Percentiles rank a stretch among this genome's conserved stretches.
Conservation (phyloP, 75 land plant genomes). For the Cunninghamia lanceolata region DNA sequence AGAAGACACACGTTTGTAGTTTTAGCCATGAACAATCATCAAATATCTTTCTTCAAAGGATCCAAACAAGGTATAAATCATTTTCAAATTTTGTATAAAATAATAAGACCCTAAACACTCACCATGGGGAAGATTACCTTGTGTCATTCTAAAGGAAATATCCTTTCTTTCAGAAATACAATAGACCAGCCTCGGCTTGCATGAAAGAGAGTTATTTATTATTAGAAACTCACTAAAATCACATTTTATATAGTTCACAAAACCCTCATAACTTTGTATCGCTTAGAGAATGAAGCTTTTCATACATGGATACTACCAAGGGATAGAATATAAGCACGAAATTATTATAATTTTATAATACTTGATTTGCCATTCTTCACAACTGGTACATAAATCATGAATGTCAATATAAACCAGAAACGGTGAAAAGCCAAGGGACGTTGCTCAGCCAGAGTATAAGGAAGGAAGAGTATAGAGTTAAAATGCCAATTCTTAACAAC, state of each 20-base stretch:
- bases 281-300: background rate
- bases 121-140: too few species aligned
- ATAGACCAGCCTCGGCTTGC: background rate
- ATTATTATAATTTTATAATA: too few species aligned
- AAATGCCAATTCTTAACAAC: slow-evolving; percentile 65
- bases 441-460: slow-evolving; percentile 45
- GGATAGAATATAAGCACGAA: background rate
- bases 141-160: too few species aligned
- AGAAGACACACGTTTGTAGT: too few species aligned
- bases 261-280: background rate
- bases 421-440: slow-evolving; percentile 44
- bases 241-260: too few species aligned
- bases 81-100: too few species aligned
- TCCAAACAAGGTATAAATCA: too few species aligned
- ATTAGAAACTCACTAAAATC: background rate
- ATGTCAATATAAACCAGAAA: slow-evolving; percentile 25
- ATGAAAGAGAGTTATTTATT: background rate
- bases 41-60: too few species aligned
- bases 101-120: too few species aligned
- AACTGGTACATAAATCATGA: background rate
- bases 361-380: too few species aligned
- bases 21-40: too few species aligned
- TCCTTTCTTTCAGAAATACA: too few species aligned
- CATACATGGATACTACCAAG: background rate
- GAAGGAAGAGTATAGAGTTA: slow-evolving; percentile 64